Percentiles rank a stretch among this genome's conserved stretches.
Evolutionary conservation across 2,329 filamentous ascomycete species (phyloP).

Genomic region (Coniochaeta prunicola): DNA sequence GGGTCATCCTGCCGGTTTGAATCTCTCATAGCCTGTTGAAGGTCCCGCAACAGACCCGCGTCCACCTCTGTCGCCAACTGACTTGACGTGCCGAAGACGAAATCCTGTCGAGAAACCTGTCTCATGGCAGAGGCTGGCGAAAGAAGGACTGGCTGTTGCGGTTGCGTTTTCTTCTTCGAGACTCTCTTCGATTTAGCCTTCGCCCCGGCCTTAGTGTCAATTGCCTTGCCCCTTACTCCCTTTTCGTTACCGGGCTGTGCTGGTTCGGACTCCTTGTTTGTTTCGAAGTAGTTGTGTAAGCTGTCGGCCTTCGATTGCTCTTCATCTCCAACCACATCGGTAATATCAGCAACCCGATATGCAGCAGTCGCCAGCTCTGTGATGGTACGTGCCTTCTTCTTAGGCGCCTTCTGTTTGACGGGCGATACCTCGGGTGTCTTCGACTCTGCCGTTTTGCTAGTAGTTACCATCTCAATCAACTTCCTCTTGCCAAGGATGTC

Average conservation of each 20-base stretch:
- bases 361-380: slow-evolving; percentile 70
- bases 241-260: slow-evolving; percentile 16
- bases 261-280: slow-evolving; percentile 24
- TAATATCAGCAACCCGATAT: slow-evolving; percentile 39
- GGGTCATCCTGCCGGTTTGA: slow-evolving; percentile 41
- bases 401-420: slow-evolving; percentile 44
- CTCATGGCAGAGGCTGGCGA: slow-evolving; percentile 63
- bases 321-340: slow-evolving; percentile 4
- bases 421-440: slow-evolving; percentile 21
- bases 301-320: slow-evolving; percentile 24
- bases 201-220: not conserved
- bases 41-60: slow-evolving; percentile 54
- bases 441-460: slow-evolving; percentile 18
- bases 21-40: slow-evolving; percentile 53
- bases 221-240: slow-evolving; percentile 25
- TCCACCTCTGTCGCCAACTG: slow-evolving; percentile 70
- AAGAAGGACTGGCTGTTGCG: slow-evolving; percentile 45
- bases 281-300: slow-evolving; percentile 38
- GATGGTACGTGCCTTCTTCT: slow-evolving; percentile 69
- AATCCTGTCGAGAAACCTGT: slow-evolving; percentile 62
- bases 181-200: slow-evolving; percentile 14
- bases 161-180: slow-evolving; percentile 29
- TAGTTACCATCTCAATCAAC: slow-evolving; percentile 41
- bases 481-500: slow-evolving; percentile 47
- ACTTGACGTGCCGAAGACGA: slow-evolving; percentile 81